Conservation (phyloP, 2,329 filamentous ascomycete genomes). For the Fusarium liriodendri region DNA sequence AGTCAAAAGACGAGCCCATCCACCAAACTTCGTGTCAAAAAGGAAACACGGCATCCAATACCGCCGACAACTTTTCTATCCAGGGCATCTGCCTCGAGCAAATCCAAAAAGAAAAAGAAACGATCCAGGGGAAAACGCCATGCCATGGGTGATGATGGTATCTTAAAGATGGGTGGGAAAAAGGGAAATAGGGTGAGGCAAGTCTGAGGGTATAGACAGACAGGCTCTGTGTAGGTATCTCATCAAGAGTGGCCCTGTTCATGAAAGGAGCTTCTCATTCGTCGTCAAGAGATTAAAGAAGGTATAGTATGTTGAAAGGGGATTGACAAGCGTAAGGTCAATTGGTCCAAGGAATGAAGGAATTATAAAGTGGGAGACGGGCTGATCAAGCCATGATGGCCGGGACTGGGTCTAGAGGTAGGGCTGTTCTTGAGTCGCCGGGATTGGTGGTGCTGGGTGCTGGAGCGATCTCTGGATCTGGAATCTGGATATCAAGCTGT, state of each 20-base stretch:
- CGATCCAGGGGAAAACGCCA: conserved; percentile 35
- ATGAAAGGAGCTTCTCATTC: conserved; percentile 40
- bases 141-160: conserved; percentile 46
- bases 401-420: conserved; percentile 49
- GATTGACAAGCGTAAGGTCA: conserved; percentile 14
- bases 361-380: not conserved
- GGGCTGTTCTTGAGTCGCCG: conserved; percentile 50
- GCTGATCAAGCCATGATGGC: conserved; percentile 37
- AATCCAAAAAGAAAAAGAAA: not conserved
- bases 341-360: conserved; percentile 20
- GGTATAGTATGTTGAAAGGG: conserved; percentile 20
- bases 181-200: conserved; percentile 11
- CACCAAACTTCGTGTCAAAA: not conserved
- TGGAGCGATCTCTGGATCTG: conserved; percentile 77
- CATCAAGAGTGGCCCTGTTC: conserved; percentile 39
- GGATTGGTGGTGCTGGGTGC: conserved; percentile 57
- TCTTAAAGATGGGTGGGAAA: conserved; percentile 35
- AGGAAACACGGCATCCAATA: conserved; percentile 12
- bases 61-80: conserved; percentile 25
- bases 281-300: conserved; percentile 42
- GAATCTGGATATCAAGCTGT: conserved; percentile 83
- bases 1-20: not conserved
- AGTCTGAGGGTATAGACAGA: conserved; percentile 31
- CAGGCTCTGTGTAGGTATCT: conserved; percentile 33
- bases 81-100: conserved; percentile 8